Conservation (phyloP, 2,329 filamentous ascomycete genomes). For the Chrysoporthe puriensis region DNA sequence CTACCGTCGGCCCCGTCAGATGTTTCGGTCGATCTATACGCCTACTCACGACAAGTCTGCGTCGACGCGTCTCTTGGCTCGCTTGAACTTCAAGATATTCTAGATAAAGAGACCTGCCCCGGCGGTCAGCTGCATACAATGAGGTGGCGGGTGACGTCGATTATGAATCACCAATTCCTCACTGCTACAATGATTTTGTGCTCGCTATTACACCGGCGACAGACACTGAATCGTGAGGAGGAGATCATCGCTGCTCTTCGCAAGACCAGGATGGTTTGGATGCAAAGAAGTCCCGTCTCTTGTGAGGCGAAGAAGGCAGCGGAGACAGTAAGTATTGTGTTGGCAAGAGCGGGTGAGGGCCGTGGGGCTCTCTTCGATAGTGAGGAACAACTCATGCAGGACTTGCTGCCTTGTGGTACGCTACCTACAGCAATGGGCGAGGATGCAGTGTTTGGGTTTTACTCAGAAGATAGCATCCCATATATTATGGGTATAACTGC, state of each 20-base stretch:
- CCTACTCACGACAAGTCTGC: slow-evolving; percentile 34
- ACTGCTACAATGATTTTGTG: slow-evolving; percentile 18
- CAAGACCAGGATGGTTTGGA: slow-evolving; percentile 25
- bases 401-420: not conserved
- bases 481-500: not conserved
- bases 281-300: slow-evolving; percentile 24
- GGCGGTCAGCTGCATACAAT: slow-evolving; percentile 15
- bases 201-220: not conserved
- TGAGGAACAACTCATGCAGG: not conserved
- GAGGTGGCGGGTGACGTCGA: slow-evolving; percentile 18
- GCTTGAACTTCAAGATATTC: slow-evolving; percentile 33
- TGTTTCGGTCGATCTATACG: slow-evolving; percentile 22
- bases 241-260: slow-evolving; percentile 15
- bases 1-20: slow-evolving; percentile 4
- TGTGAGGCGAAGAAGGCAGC: slow-evolving; percentile 24
- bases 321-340: slow-evolving; percentile 9
- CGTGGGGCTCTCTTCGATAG: not conserved
- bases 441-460: not conserved
- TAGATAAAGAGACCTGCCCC: slow-evolving; percentile 31
- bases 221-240: slow-evolving; percentile 2
- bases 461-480: not conserved
- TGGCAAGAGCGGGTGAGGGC: slow-evolving; percentile 8
- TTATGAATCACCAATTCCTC: slow-evolving; percentile 23
- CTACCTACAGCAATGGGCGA: not conserved
- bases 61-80: slow-evolving; percentile 33